Evolutionary conservation across 192 early-diverging fungal species (phyloP).

Genomic region (Podila epicladia): DNA sequence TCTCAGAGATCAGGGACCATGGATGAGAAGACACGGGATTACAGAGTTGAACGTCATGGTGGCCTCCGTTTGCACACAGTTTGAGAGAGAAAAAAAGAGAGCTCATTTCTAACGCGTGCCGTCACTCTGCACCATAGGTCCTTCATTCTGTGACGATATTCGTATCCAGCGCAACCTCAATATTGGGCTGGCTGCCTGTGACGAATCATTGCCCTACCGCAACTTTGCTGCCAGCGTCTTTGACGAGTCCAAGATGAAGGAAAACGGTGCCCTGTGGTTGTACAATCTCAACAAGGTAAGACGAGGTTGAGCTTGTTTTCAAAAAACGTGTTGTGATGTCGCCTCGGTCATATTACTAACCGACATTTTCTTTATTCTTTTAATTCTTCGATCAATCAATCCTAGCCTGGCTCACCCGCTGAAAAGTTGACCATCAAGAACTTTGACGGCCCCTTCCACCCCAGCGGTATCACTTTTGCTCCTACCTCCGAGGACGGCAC

Average conservation of each 20-base stretch:
- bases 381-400: neutral
- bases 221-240: conserved; percentile 48
- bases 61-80: neutral
- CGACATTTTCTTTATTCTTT: neutral
- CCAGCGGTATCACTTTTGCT: conserved; percentile 44
- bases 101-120: neutral
- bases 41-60: too few species aligned
- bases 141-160: conserved; percentile 41
- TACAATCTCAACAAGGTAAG: conserved; percentile 47
- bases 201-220: conserved; percentile 42
- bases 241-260: conserved; percentile 44
- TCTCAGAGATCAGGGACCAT: too few species aligned
- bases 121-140: conserved; percentile 6
- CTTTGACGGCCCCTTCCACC: conserved; percentile 45
- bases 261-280: conserved; percentile 41
- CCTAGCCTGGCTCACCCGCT: conserved; percentile 37
- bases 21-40: too few species aligned
- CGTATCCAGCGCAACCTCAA: conserved; percentile 48
- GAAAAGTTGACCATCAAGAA: conserved; percentile 49
- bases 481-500: conserved; percentile 44
- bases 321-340: neutral
- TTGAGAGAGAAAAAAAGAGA: neutral
- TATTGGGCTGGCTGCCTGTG: conserved; percentile 37
- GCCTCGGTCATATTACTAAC: too few species aligned
- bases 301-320: neutral